Percentiles rank a stretch among this genome's conserved stretches.
Evolutionary conservation across 768 basidiomycete genomes (phyloP).

Genomic region (Infundibulicybe gibba): DNA sequence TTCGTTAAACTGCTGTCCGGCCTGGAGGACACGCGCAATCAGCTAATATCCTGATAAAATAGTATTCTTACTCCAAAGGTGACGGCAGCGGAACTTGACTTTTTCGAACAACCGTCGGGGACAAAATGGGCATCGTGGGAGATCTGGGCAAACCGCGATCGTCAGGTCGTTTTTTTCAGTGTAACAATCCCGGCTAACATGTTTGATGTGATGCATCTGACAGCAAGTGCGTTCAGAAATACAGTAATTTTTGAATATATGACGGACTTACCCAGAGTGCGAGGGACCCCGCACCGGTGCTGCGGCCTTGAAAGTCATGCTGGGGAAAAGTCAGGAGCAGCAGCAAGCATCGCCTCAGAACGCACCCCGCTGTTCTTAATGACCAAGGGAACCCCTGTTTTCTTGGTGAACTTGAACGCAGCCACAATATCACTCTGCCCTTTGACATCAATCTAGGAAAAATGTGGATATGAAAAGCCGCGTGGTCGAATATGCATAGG

Average conservation of each 20-base stretch:
- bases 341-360: conserved; percentile 16
- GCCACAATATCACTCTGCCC: conserved; percentile 34
- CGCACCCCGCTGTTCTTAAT: conserved; percentile 52
- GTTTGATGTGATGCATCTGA: conserved; percentile 38
- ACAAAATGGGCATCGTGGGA: conserved; percentile 28
- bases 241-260: not conserved
- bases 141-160: conserved; percentile 20
- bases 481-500: not conserved
- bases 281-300: too few species aligned
- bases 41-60: conserved; percentile 11
- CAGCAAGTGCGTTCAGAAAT: not conserved
- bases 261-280: conserved; percentile 47
- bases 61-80: not conserved
- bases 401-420: conserved; percentile 44
- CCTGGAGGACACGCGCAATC: conserved; percentile 31
- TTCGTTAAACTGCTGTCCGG: conserved; percentile 41
- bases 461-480: not conserved
- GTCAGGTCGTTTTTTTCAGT: not conserved
- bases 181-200: conserved; percentile 24
- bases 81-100: conserved; percentile 13
- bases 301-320: too few species aligned
- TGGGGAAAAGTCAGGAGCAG: conserved; percentile 32
- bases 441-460: conserved; percentile 36
- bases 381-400: too few species aligned
- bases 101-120: conserved; percentile 28